These are phyloP conservation scores for Solanum boliviense DNA, from an alignment of 257 asterid species.

Conservation along the genomic window DNA sequence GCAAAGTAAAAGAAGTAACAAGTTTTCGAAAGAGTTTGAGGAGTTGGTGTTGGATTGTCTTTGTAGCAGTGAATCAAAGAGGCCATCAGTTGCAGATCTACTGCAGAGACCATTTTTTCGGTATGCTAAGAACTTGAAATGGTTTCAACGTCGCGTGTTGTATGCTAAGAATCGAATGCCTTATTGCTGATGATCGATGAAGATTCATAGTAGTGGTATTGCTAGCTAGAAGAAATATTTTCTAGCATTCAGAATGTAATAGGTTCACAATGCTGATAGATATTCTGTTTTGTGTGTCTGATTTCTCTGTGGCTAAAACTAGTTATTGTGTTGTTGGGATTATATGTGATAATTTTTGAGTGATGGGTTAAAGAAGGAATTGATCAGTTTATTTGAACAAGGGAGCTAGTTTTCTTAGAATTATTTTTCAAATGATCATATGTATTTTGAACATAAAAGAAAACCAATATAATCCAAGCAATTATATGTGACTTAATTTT, in stretches of 20 bases:
- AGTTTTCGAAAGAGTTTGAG: not conserved
- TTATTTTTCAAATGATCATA: no score
- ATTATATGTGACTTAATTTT: not conserved
- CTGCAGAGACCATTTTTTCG: not conserved
- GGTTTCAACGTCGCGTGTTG: not conserved
- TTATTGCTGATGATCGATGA: not conserved
- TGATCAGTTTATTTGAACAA: no score
- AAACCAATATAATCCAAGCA: not conserved
- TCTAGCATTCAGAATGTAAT: not conserved
- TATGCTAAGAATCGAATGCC: not conserved
- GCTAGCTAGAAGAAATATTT: not conserved
- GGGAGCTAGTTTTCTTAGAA: no score
- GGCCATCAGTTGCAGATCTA: not conserved
- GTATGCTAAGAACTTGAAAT: not conserved
- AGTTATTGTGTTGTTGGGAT: not conserved
- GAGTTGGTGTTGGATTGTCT: not conserved
- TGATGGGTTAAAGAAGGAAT: not conserved
- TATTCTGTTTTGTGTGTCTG: not conserved
- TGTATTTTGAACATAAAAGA: not conserved
- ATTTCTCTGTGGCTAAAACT: not conserved
- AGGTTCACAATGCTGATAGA: not conserved
- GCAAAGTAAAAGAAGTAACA: not conserved
- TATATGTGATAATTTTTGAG: not conserved
- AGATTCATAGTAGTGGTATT: not conserved
- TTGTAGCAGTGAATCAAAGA: not conserved